Evolutionary conservation across 1,284 basidiomycete genomes (phyloP).

Genomic region (Porodaedalea pini): DNA sequence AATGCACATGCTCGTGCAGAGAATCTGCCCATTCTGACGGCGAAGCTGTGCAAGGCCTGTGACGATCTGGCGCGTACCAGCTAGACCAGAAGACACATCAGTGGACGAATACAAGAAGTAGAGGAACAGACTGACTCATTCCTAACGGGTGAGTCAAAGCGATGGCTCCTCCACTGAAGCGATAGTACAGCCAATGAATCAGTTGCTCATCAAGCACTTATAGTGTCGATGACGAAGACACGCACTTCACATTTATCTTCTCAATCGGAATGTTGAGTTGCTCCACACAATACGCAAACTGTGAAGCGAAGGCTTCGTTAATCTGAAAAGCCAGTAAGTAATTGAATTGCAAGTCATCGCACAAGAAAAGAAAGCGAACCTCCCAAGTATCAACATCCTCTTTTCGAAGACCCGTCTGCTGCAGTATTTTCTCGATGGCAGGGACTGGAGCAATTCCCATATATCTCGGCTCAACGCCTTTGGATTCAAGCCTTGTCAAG

Average conservation of each 20-base stretch:
- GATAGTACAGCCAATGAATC: background rate
- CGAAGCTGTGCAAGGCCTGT: conserved; percentile 80
- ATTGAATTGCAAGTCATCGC: conserved; percentile 35
- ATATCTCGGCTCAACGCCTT: conserved; percentile 79
- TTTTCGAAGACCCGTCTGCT: conserved; percentile 69
- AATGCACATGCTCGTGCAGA: conserved; percentile 87
- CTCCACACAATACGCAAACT: conserved; percentile 79
- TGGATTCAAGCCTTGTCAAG: conserved; percentile 29
- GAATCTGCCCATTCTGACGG: conserved; percentile 58
- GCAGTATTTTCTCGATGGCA: conserved; percentile 80
- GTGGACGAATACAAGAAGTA: background rate
- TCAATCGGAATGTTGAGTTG: conserved; percentile 68
- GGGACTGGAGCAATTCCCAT: conserved; percentile 87
- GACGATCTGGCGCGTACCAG: conserved; percentile 81
- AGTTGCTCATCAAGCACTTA: background rate
- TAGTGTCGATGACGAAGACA: conserved; percentile 4
- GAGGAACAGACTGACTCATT: conserved; percentile 57
- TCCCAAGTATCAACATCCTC: conserved; percentile 90
- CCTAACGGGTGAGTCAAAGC: conserved; percentile 79
- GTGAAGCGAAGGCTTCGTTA: conserved; percentile 88
- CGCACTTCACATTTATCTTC: conserved; percentile 84
- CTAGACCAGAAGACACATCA: conserved; percentile 33
- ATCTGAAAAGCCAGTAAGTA: conserved; percentile 27
- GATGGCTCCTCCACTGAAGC: conserved; percentile 76
- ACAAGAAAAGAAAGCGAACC: conserved; percentile 49